Percentiles rank a stretch among this genome's conserved stretches.
These are phyloP conservation scores for Apiospora kogelbergensis DNA, from an alignment of 2,329 filamentous ascomycete species.

Conservation along the genomic window DNA sequence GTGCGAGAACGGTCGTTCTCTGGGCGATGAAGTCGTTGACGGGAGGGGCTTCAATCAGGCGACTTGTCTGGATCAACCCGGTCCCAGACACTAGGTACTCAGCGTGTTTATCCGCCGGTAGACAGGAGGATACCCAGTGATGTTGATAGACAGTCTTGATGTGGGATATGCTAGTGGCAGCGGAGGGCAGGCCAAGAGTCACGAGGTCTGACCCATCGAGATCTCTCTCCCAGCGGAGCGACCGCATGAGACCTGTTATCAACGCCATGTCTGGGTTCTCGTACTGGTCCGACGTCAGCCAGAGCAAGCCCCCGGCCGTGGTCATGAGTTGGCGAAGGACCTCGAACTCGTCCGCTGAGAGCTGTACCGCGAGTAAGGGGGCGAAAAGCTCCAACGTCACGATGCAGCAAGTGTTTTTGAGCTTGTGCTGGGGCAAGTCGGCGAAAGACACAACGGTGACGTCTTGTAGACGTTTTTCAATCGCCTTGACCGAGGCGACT, in stretches of 20 bases:
- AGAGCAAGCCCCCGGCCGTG: conserved; percentile 8
- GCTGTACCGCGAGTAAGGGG: not conserved
- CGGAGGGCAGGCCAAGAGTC: not conserved
- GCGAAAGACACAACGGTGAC: not conserved
- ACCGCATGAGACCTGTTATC: conserved; percentile 17
- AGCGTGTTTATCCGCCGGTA: not conserved
- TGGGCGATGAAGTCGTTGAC: conserved; percentile 15
- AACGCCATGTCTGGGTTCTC: conserved; percentile 12
- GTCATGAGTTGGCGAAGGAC: conserved; percentile 14
- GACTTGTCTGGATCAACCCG: not conserved
- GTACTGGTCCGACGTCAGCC: conserved; percentile 4
- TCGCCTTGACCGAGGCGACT: not conserved
- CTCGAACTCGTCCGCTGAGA: conserved; percentile 8
- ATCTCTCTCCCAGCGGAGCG: conserved; percentile 14
- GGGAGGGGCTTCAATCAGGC: not conserved
- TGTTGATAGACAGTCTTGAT: not conserved
- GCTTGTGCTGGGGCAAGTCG: not conserved
- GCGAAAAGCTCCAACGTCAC: not conserved
- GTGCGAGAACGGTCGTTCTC: not conserved
- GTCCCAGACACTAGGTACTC: not conserved
- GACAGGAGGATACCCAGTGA: not conserved
- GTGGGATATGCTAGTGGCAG: not conserved
- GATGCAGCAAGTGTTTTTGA: conserved; percentile 4
- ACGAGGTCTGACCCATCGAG: conserved; percentile 6
- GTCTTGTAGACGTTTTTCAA: not conserved